Evolutionary conservation across 2,329 filamentous ascomycete genomes (phyloP), one percentile per base, ranked within the genome.

Genomic region (Aspergillus vadensis): DNA sequence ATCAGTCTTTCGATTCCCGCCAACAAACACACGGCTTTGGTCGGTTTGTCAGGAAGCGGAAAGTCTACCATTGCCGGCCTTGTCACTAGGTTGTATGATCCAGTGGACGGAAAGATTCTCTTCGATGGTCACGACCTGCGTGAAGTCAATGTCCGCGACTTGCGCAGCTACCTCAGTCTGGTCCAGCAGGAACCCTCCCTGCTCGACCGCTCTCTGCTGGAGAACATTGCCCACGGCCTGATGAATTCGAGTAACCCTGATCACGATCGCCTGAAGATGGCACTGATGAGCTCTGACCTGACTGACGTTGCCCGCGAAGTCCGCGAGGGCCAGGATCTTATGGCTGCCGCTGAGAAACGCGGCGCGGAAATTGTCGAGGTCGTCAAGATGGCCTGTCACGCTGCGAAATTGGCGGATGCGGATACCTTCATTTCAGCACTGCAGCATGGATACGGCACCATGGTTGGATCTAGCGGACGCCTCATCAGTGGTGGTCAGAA

Each of bases 401-500:
- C 87, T 19, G 82, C 85, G 2, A 76, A 74, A 12, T 77, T 88
- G 27, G 87, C 88, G 0, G 86, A 89, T 71, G 87, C 85, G 0
- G 77, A 80, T 54, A 69, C 68, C 60, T 96, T 97, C 72, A 88
- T 97, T 62, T 83, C 80, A 2, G 74, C 81, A 3, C 82, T 96
- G 1, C 90, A 91, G 0, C 86, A 96, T 65, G 89, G 89, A 9
- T 96, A 96, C 68, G 83, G 93, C 65, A 96, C 92, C 0, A 85
- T 91, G 62, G 91, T 96, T 15, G 92, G 92, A 58, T 91, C 95
- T 72, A 85, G 91, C 63, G 92, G 91, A 5, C 91, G 92, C 65
- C 78, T 94, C 49, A 82, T 97, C 9, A 93, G 89, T 54, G 92
- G 93, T 72, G 92, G 92, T n/a, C 92, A 97, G 77, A 94, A 95